Evolutionary conservation across 2,329 filamentous ascomycete genomes (phyloP), one percentile per base, ranked within the genome.

Genomic region (Fusarium sp.): DNA sequence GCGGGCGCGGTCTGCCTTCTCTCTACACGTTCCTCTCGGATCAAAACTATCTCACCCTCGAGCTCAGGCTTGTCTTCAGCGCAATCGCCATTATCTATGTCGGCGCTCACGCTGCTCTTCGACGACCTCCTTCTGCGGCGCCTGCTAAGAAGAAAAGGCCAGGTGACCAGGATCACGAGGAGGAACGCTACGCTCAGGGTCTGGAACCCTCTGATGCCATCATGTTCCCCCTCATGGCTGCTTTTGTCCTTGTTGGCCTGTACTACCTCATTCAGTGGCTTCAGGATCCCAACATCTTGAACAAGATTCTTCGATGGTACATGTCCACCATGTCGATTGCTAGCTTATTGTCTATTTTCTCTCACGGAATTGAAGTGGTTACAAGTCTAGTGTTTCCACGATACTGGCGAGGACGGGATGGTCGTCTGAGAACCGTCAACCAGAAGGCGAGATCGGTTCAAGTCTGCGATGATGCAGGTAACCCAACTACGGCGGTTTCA

Each of bases 231-330:
- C 72, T 98, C 33, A 83, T 94, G 56, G 95, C 94, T 7, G 93
- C 90, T 3, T 75, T 84, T 11, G 89, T 91, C 2, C 87, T 98
- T 10, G 86, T 90, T 42, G 89, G 89, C 7, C 84, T 98, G 14
- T 98, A 98, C 82, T 91, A 95, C 73, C 84, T 97, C 63, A 94
- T 98, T 76, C 94, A 97, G 78, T 96, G 91, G 87, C 87, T 98
- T 57, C 85, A 95, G 69, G 93, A 97, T 74, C 91, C 94, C 1
- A 85, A 90, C 13, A 83, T 97, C 22, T 81, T 98, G 74, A 98
- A 95, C 82, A 92, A 91, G 79, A 87, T 97, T 39, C 82, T 98
- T 22, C 91, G 92, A 39, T 89, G 87, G 75, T 98, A 98, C 82
- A 95, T 97, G 80, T 92, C 92, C 5, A 79, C 88, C 60, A 89